These are phyloP conservation scores for Durusdinium trenchii DNA, from an alignment of 73 alveolate genomes.

Conservation along the genomic window DNA sequence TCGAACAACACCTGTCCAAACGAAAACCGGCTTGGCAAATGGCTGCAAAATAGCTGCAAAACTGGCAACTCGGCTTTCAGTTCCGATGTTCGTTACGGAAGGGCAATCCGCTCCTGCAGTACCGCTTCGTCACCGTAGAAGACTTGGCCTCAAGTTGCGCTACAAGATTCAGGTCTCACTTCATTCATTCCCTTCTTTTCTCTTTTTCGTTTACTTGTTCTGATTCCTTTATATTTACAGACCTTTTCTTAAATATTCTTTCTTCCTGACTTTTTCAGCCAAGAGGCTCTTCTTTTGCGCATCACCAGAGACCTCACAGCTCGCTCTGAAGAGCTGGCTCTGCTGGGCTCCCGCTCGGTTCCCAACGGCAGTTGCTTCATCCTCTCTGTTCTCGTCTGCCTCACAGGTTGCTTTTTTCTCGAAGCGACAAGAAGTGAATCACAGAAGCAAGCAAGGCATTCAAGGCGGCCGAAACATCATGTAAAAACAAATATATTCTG, in stretches of 20 bases:
- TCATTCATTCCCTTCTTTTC: background rate
- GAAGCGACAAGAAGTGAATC: background rate
- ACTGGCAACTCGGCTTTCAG: too few relatives aligned
- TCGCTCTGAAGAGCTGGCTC: background rate
- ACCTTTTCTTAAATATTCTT: background rate
- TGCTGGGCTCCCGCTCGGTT: background rate
- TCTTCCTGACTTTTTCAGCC: background rate
- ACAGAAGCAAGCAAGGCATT: background rate
- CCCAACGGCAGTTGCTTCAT: constrained; percentile 48
- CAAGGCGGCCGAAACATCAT: too few relatives aligned
- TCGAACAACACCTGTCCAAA: too few relatives aligned
- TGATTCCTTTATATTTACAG: background rate
- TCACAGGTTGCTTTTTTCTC: too few relatives aligned
- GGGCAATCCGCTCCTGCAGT: constrained; percentile 79
- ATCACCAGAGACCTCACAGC: constrained; percentile 58
- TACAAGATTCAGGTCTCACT: background rate
- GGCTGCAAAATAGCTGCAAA: too few relatives aligned
- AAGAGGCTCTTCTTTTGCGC: constrained; percentile 81
- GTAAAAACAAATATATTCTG: too few relatives aligned
- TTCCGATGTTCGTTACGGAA: too few relatives aligned
- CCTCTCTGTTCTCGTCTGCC: constrained; percentile 83
- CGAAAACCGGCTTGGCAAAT: too few relatives aligned
- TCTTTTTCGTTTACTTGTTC: background rate
- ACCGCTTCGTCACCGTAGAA: constrained; percentile 91
- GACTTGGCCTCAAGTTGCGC: constrained; percentile 67